These are phyloP conservation scores for Albophoma yamanashiensis DNA, from an alignment of 2,329 filamentous ascomycete species.

Conservation along the genomic window DNA sequence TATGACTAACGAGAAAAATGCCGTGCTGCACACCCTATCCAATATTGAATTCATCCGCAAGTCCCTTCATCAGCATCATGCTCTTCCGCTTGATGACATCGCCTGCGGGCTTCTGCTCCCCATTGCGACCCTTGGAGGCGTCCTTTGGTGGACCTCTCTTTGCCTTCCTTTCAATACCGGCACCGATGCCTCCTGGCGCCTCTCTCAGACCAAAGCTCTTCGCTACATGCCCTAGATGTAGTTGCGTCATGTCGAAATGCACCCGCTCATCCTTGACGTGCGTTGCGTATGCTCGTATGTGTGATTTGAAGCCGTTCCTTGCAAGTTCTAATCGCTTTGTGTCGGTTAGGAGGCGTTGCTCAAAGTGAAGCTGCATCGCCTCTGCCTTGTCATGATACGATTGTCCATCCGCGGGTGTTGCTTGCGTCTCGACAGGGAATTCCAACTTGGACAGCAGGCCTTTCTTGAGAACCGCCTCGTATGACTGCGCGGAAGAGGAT, in stretches of 20 bases:
- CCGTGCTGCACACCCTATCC: conserved; percentile 27
- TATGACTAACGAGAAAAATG: neutral
- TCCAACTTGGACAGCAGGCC: conserved; percentile 52
- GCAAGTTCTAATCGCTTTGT: conserved; percentile 67
- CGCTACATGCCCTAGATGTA: conserved; percentile 86
- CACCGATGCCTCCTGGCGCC: conserved; percentile 71
- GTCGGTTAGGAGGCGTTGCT: conserved; percentile 49
- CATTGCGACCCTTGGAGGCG: conserved; percentile 14
- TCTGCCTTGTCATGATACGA: conserved; percentile 42
- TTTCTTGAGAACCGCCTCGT: conserved; percentile 50
- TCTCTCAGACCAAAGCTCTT: conserved; percentile 91
- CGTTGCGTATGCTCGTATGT: conserved; percentile 90
- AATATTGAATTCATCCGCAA: conserved; percentile 58
- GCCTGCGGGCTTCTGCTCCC: conserved; percentile 20
- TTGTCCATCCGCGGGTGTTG: conserved; percentile 27
- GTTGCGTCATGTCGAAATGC: conserved; percentile 83
- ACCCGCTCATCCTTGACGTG: conserved; percentile 75
- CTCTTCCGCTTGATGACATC: conserved; percentile 48
- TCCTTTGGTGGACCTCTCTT: conserved; percentile 19
- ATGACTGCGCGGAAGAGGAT: conserved; percentile 37
- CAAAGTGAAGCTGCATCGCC: conserved; percentile 46
- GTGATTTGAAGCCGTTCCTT: conserved; percentile 77
- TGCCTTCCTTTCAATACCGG: conserved; percentile 37
- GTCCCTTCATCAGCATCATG: conserved; percentile 55
- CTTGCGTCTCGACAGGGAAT: conserved; percentile 60